These are phyloP conservation scores for Talaromyces proteolyticus DNA, from an alignment of 495 filamentous ascomycete genomes.

Conservation along the genomic window DNA sequence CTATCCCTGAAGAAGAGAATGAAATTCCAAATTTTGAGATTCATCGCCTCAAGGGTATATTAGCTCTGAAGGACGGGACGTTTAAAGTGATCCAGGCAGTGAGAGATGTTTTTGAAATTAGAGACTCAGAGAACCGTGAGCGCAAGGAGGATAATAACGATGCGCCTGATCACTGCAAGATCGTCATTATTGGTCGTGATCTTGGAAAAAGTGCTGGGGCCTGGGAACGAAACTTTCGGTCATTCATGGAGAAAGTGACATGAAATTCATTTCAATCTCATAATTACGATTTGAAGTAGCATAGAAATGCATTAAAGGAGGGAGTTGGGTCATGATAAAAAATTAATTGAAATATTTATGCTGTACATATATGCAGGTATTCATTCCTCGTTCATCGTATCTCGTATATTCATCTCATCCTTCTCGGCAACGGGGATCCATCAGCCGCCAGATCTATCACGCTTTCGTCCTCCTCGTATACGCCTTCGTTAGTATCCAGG, in stretches of 20 bases:
- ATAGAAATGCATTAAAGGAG: too few species aligned
- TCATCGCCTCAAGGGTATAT: slow-evolving; percentile 78
- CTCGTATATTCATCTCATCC: slow-evolving; percentile 2
- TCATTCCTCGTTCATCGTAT: background rate
- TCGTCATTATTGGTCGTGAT: slow-evolving; percentile 74
- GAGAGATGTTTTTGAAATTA: slow-evolving; percentile 86
- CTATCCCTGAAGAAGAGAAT: background rate
- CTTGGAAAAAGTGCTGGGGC: slow-evolving; percentile 30
- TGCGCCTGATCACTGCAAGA: slow-evolving; percentile 47
- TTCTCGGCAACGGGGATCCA: slow-evolving; percentile 7
- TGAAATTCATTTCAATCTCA: background rate
- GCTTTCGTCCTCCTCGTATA: background rate
- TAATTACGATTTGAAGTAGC: too few species aligned
- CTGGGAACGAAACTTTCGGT: slow-evolving; percentile 30
- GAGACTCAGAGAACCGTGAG: slow-evolving; percentile 48
- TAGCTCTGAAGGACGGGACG: slow-evolving; percentile 54
- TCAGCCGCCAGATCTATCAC: background rate
- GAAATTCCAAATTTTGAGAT: slow-evolving; percentile 53
- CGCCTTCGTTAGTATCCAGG: background rate
- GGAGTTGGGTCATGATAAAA: background rate
- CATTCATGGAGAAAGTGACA: slow-evolving; percentile 9
- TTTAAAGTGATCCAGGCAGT: slow-evolving; percentile 85
- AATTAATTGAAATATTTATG: background rate
- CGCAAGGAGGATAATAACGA: slow-evolving; percentile 13
- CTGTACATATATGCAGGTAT: background rate